These are phyloP conservation scores for Fistulinella prunicolor DNA, from an alignment of 768 basidiomycete species.

Conservation along the genomic window DNA sequence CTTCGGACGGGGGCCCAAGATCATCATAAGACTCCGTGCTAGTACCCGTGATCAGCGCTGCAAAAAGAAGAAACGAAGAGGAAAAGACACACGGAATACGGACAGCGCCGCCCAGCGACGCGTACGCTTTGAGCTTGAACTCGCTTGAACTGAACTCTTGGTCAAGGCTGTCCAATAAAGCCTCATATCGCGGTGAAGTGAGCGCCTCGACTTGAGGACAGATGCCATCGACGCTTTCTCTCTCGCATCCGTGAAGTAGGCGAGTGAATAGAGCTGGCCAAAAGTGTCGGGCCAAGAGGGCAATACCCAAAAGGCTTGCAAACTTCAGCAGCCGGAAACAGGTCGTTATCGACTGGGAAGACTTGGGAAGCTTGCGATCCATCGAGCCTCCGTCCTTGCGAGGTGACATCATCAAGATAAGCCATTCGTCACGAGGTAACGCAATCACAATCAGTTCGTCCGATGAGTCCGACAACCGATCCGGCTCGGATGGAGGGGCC, in stretches of 20 bases:
- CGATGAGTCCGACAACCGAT: not conserved
- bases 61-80: not conserved
- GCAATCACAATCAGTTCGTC: too few relatives aligned
- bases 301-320: conserved; percentile 9
- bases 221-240: not conserved
- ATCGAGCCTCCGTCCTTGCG: too few relatives aligned
- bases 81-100: conserved; percentile 27
- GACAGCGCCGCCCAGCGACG: conserved; percentile 36
- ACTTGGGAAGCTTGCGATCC: not conserved
- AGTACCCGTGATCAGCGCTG: not conserved
- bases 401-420: too few relatives aligned
- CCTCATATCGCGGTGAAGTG: conserved; percentile 10
- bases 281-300: conserved; percentile 1
- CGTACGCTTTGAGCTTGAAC: conserved; percentile 31
- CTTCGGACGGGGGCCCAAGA: conserved; percentile 45
- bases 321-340: not conserved
- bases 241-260: not conserved
- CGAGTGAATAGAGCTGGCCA: not conserved
- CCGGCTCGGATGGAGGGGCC: too few relatives aligned
- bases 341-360: not conserved
- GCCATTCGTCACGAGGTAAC: too few relatives aligned
- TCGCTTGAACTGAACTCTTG: conserved; percentile 17
- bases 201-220: conserved; percentile 30
- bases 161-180: conserved; percentile 24
- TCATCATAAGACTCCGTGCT: conserved; percentile 56